phyloP scores from a whole-genome alignment of 2,329 filamentous ascomycete genomes.

The Coniella lustricola region DNA sequence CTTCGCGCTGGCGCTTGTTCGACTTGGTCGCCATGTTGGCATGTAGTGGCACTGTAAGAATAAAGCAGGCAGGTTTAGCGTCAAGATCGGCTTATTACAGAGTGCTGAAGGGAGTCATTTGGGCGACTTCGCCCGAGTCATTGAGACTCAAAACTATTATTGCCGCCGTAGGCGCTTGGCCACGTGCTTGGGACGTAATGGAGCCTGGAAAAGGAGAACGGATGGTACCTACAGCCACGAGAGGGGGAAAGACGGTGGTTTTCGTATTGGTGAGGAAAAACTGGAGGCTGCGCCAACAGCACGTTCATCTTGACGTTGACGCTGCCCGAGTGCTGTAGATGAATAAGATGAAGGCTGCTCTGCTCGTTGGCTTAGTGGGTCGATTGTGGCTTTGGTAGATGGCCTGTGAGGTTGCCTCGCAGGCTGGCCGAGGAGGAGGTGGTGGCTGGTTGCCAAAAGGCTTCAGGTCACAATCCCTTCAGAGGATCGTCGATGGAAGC shows the following conservation, averaged over 20 bases:
- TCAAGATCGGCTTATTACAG: not conserved
- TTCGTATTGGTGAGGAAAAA: constrained; percentile 54
- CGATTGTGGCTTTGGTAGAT: not conserved
- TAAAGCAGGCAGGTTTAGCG: constrained; percentile 14
- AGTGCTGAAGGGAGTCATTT: not conserved
- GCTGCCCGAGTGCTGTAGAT: not conserved
- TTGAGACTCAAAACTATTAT: not conserved
- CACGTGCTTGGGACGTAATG: not conserved
- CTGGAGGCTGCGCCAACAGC: constrained; percentile 52
- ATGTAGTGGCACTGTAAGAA: constrained; percentile 39
- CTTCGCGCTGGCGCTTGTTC: constrained; percentile 81
- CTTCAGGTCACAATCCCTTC: too few relatives aligned
- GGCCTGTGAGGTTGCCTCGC: too few relatives aligned
- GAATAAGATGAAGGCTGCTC: not conserved
- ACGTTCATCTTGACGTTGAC: constrained; percentile 47
- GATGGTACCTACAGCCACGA: constrained; percentile 43
- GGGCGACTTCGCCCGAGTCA: constrained; percentile 4
- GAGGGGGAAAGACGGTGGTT: constrained; percentile 46
- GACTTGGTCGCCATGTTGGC: constrained; percentile 40
- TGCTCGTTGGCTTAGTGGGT: not conserved
- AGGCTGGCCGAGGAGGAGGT: too few relatives aligned
- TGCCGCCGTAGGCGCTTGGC: not conserved
- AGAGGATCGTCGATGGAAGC: not conserved
- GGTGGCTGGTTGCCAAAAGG: too few relatives aligned
- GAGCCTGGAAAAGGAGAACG: constrained; percentile 1